These are phyloP conservation scores for Simmondsia chinensis DNA, from an alignment of 148 eudicot species.

Conservation along the genomic window DNA sequence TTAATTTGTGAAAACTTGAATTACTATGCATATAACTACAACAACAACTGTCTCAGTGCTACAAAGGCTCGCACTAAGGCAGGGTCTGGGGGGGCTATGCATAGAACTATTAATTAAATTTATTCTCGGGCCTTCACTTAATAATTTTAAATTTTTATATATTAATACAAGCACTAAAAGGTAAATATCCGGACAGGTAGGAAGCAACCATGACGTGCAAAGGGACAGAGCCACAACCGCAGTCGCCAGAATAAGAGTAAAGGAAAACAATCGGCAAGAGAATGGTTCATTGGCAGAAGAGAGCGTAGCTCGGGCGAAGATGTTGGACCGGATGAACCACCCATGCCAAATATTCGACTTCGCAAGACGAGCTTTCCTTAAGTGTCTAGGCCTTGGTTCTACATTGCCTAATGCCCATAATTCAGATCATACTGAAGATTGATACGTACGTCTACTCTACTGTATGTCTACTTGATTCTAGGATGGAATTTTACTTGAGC, in stretches of 20 bases:
- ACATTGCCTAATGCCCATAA: slow-evolving; percentile 8
- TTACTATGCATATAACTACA: too few species aligned
- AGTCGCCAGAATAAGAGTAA: slow-evolving; percentile 15
- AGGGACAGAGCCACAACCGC: slow-evolving; percentile 15
- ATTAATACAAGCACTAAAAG: too few species aligned
- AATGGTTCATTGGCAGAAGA: slow-evolving; percentile 23
- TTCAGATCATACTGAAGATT: slow-evolving; percentile 14
- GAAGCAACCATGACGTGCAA: slow-evolving; percentile 9
- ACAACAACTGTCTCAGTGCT: too few species aligned
- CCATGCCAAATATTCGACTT: slow-evolving; percentile 39
- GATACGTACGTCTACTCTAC: too few species aligned
- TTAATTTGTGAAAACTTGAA: too few species aligned
- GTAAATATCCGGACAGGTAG: slow-evolving; percentile 17
- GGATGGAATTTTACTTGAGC: too few species aligned
- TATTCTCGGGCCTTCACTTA: too few species aligned
- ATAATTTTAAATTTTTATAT: too few species aligned
- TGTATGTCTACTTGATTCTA: too few species aligned
- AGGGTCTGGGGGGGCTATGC: too few species aligned
- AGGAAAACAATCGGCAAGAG: slow-evolving; percentile 23
- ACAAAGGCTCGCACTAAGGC: too few species aligned
- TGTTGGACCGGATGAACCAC: slow-evolving; percentile 19
- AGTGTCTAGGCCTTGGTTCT: slow-evolving; percentile 41
- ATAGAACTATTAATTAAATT: too few species aligned
- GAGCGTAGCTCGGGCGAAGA: slow-evolving; percentile 3
- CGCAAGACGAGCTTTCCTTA: slow-evolving; percentile 63